These are phyloP conservation scores for Boletus nobilissimus DNA, from an alignment of 1,284 basidiomycete species.

Conservation along the genomic window DNA sequence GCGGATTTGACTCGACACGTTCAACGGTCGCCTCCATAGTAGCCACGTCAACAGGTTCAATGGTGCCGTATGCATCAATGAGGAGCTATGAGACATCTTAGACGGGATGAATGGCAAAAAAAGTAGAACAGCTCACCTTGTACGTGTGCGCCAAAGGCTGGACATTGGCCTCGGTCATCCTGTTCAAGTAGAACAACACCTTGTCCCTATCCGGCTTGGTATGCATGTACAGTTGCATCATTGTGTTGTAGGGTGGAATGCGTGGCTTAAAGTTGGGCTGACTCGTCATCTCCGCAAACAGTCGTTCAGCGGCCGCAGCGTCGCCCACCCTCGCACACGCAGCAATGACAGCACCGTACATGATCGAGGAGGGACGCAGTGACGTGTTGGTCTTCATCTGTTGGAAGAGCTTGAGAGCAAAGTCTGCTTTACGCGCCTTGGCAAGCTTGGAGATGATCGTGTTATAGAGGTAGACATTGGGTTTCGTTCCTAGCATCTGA, in stretches of 20 bases:
- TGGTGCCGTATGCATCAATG: constrained; percentile 89
- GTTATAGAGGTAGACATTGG: constrained; percentile 92
- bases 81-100: constrained; percentile 67
- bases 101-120: constrained; percentile 6
- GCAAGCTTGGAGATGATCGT: constrained; percentile 95
- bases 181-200: constrained; percentile 81
- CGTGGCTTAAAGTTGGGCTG: constrained; percentile 85
- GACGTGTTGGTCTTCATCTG: constrained; percentile 76
- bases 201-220: constrained; percentile 87
- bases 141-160: constrained; percentile 89
- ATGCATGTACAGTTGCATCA: constrained; percentile 97
- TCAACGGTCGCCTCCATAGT: constrained; percentile 83
- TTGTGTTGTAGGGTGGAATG: constrained; percentile 96
- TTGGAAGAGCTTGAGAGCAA: constrained; percentile 86
- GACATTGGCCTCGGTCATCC: constrained; percentile 73
- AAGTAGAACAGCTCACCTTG: constrained; percentile 66
- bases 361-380: constrained; percentile 84
- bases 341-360: constrained; percentile 95
- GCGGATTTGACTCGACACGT: constrained; percentile 62
- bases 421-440: constrained; percentile 91
- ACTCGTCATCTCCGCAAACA: constrained; percentile 88
- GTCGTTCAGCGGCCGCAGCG: constrained; percentile 78
- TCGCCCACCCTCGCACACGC: constrained; percentile 96
- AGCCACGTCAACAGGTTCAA: constrained; percentile 84
- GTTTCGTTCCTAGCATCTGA: constrained; percentile 72